These are phyloP conservation scores for Sporothrix brunneoviolacea DNA, from an alignment of 2,329 filamentous ascomycete species.

Conservation along the genomic window DNA sequence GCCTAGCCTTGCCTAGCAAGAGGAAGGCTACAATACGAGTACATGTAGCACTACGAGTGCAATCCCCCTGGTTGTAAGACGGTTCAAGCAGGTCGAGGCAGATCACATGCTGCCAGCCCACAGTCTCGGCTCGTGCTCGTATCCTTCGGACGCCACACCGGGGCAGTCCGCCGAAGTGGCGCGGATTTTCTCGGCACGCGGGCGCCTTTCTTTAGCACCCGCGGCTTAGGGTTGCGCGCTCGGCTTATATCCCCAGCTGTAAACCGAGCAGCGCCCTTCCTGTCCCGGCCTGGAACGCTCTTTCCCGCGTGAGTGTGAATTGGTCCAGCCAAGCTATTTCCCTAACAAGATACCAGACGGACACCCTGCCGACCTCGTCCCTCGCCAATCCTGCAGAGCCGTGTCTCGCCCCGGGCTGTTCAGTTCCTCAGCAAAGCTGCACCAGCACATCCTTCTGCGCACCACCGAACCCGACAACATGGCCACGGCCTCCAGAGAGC, in stretches of 20 bases:
- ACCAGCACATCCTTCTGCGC: too few relatives aligned
- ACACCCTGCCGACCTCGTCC: too few relatives aligned
- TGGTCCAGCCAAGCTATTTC: not conserved
- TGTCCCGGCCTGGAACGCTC: not conserved
- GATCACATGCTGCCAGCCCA: constrained; percentile 3
- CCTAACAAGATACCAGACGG: constrained; percentile 1
- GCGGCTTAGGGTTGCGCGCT: not conserved
- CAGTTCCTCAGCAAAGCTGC: too few relatives aligned
- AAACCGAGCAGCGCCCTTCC: constrained; percentile 6
- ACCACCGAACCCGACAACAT: not conserved
- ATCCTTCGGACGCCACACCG: constrained; percentile 3
- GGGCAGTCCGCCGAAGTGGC: constrained; percentile 1
- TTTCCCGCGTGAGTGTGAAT: too few relatives aligned
- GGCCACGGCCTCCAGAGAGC: constrained; percentile 20
- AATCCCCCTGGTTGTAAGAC: too few relatives aligned
- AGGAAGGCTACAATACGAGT: too few relatives aligned
- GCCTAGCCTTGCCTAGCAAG: too few relatives aligned
- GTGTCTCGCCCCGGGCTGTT: too few relatives aligned
- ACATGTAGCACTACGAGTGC: too few relatives aligned
- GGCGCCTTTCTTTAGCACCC: not conserved
- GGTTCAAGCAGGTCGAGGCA: too few relatives aligned
- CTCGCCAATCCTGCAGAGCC: too few relatives aligned
- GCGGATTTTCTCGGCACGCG: not conserved
- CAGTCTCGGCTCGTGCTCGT: not conserved
- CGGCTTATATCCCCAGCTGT: constrained; percentile 8